These are phyloP conservation scores for Styphnolobium japonicum DNA, from an alignment of 306 rosid genomes.

Conservation along the genomic window DNA sequence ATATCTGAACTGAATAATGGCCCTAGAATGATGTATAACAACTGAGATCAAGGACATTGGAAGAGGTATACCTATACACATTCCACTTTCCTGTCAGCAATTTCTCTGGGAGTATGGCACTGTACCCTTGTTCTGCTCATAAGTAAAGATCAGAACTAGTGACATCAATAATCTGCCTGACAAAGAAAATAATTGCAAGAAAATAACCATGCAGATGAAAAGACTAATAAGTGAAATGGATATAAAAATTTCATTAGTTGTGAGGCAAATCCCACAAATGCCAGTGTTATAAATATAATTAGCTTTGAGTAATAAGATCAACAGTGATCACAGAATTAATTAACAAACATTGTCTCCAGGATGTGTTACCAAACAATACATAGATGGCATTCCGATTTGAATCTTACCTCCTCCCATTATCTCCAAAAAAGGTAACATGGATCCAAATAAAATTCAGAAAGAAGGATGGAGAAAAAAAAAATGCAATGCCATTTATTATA, in stretches of 20 bases:
- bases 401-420: background rate
- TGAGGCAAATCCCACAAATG: constrained; percentile 4
- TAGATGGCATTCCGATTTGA: background rate
- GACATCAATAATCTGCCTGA: constrained; percentile 16
- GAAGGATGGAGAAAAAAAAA: background rate
- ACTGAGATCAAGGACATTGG: constrained; percentile 13
- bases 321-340: background rate
- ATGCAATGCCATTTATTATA: background rate
- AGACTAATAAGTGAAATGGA: background rate
- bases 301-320: background rate
- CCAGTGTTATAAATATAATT: constrained; percentile 1
- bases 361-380: background rate
- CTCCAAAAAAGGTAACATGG: background rate
- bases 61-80: constrained; percentile 69
- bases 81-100: constrained; percentile 94
- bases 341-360: background rate
- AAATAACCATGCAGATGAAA: background rate
- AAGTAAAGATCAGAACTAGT: constrained; percentile 32
- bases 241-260: background rate
- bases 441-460: background rate
- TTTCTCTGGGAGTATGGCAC: constrained; percentile 96
- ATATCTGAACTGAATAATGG: background rate
- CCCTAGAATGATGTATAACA: constrained; percentile 8
- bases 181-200: constrained; percentile 7
- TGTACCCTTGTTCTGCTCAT: constrained; percentile 81